Evolutionary conservation across 768 basidiomycete species (phyloP).

Genomic region (Favolaschia claudopus): DNA sequence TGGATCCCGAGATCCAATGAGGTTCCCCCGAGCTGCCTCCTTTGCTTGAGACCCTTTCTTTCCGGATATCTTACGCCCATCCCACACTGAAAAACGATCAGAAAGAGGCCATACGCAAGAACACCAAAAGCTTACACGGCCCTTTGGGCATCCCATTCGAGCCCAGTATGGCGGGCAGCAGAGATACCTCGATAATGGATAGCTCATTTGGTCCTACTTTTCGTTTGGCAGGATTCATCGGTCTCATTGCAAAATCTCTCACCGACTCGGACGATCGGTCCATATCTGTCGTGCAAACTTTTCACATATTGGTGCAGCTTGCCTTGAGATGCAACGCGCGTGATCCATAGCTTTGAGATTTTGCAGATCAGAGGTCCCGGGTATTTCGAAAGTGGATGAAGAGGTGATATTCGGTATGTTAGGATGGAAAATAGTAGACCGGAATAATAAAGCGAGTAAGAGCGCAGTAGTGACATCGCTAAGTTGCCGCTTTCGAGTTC

Average conservation of each 20-base stretch:
- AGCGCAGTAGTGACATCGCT: not conserved
- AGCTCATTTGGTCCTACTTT: conserved; percentile 55
- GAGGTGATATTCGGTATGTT: conserved; percentile 53
- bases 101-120: not conserved
- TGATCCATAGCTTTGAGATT: conserved; percentile 47
- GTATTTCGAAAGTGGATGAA: conserved; percentile 54
- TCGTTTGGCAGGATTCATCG: not conserved
- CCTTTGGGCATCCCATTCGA: conserved; percentile 51
- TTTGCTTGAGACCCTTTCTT: conserved; percentile 10
- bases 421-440: conserved; percentile 30
- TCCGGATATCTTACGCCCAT: conserved; percentile 29
- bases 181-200: conserved; percentile 44
- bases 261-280: conserved; percentile 63
- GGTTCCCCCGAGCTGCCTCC: conserved; percentile 16
- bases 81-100: conserved; percentile 37
- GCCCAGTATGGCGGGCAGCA: conserved; percentile 44
- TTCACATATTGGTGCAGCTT: conserved; percentile 52
- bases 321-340: conserved; percentile 41
- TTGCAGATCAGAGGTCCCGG: conserved; percentile 54
- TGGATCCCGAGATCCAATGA: conserved; percentile 41
- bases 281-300: conserved; percentile 57
- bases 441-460: not conserved
- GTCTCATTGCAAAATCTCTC: conserved; percentile 4
- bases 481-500: too few species aligned
- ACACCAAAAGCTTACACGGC: conserved; percentile 35